Conservation (phyloP, 2,329 filamentous ascomycete species). For the Pseudogymnoascus sp. region DNA sequence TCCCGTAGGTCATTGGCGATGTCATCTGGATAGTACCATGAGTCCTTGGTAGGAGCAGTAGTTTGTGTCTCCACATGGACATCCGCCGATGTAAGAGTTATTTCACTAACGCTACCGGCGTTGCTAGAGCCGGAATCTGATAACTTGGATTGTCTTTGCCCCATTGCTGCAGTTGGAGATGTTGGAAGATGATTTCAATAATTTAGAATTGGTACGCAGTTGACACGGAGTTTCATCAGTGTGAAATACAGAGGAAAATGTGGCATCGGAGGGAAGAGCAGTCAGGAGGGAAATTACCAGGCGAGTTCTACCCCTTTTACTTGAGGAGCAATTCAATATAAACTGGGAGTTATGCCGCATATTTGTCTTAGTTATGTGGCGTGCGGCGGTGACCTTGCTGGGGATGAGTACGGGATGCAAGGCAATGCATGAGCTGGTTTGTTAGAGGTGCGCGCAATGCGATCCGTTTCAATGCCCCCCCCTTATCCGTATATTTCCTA, state of each 20-base stretch:
- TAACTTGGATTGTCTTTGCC: not conserved
- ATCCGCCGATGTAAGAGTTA: not conserved
- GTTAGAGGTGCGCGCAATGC: not conserved
- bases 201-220: not conserved
- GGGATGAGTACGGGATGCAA: not conserved
- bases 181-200: not conserved
- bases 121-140: not conserved
- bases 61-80: not conserved
- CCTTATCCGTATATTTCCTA: not conserved
- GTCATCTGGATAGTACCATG: not conserved
- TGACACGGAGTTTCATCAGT: not conserved
- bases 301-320: not conserved
- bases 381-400: not conserved
- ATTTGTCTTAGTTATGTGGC: not conserved
- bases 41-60: not conserved
- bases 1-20: not conserved
- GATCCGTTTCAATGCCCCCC: not conserved
- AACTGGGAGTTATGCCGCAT: not conserved
- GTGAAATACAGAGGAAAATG: not conserved
- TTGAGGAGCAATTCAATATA: not conserved
- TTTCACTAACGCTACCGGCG: not conserved
- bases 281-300: not conserved
- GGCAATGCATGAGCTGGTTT: not conserved
- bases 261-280: not conserved
- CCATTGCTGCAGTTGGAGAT: not conserved